Evolutionary conservation across 176 grass and related monocot species (phyloP).

Genomic region (Stipa capillata): DNA sequence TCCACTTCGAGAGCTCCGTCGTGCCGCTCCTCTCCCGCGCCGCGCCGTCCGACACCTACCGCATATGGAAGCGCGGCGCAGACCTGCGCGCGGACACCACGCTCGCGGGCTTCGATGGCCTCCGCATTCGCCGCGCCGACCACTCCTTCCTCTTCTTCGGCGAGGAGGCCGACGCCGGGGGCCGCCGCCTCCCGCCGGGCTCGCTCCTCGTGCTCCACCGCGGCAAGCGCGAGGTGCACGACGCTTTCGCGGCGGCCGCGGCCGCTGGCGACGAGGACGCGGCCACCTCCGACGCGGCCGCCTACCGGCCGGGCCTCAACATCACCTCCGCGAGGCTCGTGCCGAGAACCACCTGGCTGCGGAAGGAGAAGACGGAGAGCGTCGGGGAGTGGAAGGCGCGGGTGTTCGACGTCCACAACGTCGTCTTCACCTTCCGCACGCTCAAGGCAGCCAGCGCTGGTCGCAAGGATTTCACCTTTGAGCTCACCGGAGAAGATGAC

Average conservation of each 20-base stretch:
- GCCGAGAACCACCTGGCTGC: conserved; percentile 72
- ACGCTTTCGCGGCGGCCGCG: conserved; percentile 71
- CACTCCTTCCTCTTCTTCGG: conserved; percentile 90
- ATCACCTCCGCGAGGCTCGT: conserved; percentile 72
- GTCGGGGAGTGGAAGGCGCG: conserved; percentile 86
- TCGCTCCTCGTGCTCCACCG: conserved; percentile 92
- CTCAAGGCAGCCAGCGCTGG: conserved; percentile 44
- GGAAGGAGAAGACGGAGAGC: conserved; percentile 90
- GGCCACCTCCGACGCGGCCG: conserved; percentile 57
- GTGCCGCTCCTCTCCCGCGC: conserved; percentile 80
- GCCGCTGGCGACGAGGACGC: conserved; percentile 59
- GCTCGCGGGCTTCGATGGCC: conserved; percentile 83
- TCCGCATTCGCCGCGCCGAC: conserved; percentile 71
- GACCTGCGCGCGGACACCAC: conserved; percentile 85
- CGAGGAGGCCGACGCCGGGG: conserved; percentile 36
- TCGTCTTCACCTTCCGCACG: conserved; percentile 92
- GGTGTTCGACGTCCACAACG: conserved; percentile 89
- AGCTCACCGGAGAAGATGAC: conserved; percentile 45
- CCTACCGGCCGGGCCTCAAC: conserved; percentile 81
- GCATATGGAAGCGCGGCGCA: conserved; percentile 79
- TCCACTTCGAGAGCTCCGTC: conserved; percentile 90
- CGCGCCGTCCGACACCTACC: conserved; percentile 85
- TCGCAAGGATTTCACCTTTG: conserved; percentile 45
- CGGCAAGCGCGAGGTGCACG: conserved; percentile 65
- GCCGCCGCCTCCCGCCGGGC: conserved; percentile 48